These are phyloP conservation scores for Entrophospora sp. DNA, from an alignment of 192 early-diverging fungal genomes.

Conservation along the genomic window DNA sequence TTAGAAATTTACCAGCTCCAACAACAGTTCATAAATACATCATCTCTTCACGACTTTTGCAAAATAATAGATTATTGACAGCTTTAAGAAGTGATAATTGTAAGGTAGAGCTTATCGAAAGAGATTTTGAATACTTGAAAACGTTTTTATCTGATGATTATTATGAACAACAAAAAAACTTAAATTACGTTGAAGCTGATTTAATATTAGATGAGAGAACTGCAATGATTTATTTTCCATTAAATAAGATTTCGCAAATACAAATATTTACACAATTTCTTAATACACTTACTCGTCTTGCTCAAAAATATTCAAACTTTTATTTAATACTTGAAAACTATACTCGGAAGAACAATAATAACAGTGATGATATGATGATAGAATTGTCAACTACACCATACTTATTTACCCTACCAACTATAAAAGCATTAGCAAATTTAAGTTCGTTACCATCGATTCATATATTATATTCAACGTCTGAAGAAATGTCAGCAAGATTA, in stretches of 20 bases:
- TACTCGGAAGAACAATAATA: not conserved
- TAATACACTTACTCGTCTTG: not conserved
- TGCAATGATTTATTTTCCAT: not conserved
- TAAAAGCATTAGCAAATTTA: not conserved
- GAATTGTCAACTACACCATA: not conserved
- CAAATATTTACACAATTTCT: not conserved
- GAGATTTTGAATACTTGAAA: conserved; percentile 21
- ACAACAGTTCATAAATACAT: conserved; percentile 3
- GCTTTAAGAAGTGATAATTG: conserved; percentile 5
- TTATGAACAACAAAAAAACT: too few relatives aligned
- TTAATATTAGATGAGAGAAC: conserved; percentile 13
- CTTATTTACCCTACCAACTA: not conserved
- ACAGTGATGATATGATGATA: not conserved
- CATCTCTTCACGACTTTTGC: conserved; percentile 9
- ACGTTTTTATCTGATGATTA: not conserved
- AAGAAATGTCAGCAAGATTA: conserved; percentile 15
- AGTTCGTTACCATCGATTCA: not conserved
- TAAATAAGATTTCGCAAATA: conserved; percentile 4
- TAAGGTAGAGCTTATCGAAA: conserved; percentile 14
- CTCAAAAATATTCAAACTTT: conserved; percentile 6
- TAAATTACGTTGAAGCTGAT: conserved; percentile 3
- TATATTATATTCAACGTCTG: conserved; percentile 9
- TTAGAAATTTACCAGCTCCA: not conserved
- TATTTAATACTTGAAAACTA: conserved; percentile 11
- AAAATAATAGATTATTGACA: not conserved